Base-by-base conservation (phyloP, 768 basidiomycete genomes). In the Tylopilus subfusipes region DNA sequence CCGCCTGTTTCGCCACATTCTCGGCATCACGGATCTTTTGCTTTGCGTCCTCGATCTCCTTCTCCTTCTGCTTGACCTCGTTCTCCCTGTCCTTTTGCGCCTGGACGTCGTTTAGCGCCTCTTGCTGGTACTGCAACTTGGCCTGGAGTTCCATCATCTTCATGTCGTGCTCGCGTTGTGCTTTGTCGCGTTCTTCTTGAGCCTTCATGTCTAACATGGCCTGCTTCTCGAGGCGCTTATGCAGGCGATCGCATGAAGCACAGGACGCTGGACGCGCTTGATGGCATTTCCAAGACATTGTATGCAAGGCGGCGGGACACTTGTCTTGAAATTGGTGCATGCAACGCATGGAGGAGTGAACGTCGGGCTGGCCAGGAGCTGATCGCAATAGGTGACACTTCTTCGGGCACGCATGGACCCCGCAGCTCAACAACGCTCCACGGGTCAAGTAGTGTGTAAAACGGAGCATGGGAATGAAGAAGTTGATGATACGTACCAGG, bases 361-460 rank as follows among this genome's bases (percentile, higher is more conserved):
- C 14, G 38, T 68, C 61, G 1, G 60, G 64, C 3, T 58, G 54
- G 4, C 66, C 82, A 76, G 19, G 80, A 75, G 61, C 85, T 76
- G 53, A 82, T 76, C 50, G 56, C 59, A 14, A 52, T 51, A 79
- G 79, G 63, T 89, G 87, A 54, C 86, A 89, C 64, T 79, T 86
- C 2, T 76, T 82, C 0, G 78, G 76, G 58, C 86, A 89, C 1
- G 18, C 14, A 60, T 89, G 86, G 11, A 59, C 6, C 13, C 55
- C 24, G 16, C 65, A 66, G 2, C 30, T 54, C 46, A 67, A 46
- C 2, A 62, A 43, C 9, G 47, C 8, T 5, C 57, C 62, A 7
- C 65, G 67, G 18, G 10, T 12, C 24, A 42, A 1, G 9, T 10
- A 5, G 19, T 54, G 18, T 61, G 52, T 5, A 34, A 48, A 22